A percentile compares a stretch with the other conserved stretches of the same genome.
These are phyloP conservation scores for Posidonia oceanica DNA, from an alignment of 116 monocot species.

Conservation along the genomic window DNA sequence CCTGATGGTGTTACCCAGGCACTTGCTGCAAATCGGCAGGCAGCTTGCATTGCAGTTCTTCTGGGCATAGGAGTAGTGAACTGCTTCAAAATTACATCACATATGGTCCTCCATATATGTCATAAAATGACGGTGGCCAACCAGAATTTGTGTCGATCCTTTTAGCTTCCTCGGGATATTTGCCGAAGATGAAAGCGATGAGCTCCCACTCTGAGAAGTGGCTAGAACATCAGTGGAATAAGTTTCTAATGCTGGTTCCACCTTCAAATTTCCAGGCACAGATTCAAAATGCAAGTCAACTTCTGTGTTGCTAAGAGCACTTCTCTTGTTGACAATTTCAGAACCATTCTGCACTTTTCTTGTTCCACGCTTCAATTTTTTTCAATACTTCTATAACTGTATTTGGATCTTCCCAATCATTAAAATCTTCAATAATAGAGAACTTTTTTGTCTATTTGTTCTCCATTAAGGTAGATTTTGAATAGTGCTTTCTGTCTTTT, in stretches of 20 bases:
- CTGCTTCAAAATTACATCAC: no score
- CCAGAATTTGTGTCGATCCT: no score
- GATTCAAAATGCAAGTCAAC: neutral
- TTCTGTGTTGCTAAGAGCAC: neutral
- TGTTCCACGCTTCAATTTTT: constrained; percentile 75
- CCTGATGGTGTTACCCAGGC: no score
- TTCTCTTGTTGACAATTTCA: neutral
- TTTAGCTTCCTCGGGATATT: no score
- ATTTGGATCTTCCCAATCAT: constrained; percentile 45
- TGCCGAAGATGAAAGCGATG: constrained; percentile 3
- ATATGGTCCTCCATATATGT: no score
- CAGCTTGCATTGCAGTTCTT: no score
- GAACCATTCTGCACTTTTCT: constrained; percentile 10
- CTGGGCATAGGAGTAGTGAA: no score
- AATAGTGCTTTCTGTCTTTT: no score
- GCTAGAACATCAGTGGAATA: neutral
- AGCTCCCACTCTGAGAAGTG: constrained; percentile 6
- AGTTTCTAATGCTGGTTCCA: neutral
- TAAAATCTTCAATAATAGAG: constrained; percentile 29
- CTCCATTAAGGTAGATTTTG: no score
- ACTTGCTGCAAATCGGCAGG: no score
- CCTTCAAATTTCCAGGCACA: no score
- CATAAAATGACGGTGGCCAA: no score
- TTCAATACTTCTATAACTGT: constrained; percentile 46
- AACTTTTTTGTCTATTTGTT: constrained; percentile 32